These are phyloP conservation scores for Prunus campanulata DNA, from an alignment of 306 rosid genomes.

Conservation along the genomic window DNA sequence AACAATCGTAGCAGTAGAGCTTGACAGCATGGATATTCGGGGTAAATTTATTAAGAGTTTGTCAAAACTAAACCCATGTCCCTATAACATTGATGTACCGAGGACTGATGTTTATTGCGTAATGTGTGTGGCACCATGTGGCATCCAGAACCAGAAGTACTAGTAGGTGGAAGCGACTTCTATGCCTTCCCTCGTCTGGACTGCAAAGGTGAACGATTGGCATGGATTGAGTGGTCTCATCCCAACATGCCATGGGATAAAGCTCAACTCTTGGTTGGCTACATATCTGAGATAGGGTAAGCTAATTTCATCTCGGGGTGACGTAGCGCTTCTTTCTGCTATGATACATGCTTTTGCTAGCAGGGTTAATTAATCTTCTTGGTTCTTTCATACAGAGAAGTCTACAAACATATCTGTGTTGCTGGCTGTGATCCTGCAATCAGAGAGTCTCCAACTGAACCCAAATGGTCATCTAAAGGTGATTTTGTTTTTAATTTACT, in stretches of 20 bases:
- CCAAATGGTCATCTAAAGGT: slow-evolving; percentile 95
- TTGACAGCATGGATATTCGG: slow-evolving; percentile 49
- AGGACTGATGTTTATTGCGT: neutral
- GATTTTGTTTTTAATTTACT: neutral
- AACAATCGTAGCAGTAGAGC: slow-evolving; percentile 58
- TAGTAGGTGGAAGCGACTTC: slow-evolving; percentile 79
- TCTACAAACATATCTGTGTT: slow-evolving; percentile 55
- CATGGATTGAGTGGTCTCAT: slow-evolving; percentile 96
- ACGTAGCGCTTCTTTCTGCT: too few relatives aligned
- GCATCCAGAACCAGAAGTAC: slow-evolving; percentile 64
- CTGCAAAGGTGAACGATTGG: slow-evolving; percentile 59
- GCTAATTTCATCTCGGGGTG: slow-evolving; percentile 22
- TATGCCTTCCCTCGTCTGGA: slow-evolving; percentile 95
- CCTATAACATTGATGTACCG: neutral
- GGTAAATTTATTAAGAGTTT: slow-evolving; percentile 41
- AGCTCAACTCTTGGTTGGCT: slow-evolving; percentile 94
- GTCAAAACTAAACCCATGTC: neutral
- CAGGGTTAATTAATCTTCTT: too few relatives aligned
- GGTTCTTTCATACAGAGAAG: slow-evolving; percentile 47
- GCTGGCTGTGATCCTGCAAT: slow-evolving; percentile 68
- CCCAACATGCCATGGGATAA: slow-evolving; percentile 98
- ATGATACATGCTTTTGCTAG: too few relatives aligned
- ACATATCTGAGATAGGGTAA: slow-evolving; percentile 84
- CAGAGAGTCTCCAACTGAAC: slow-evolving; percentile 89
- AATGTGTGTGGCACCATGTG: slow-evolving; percentile 17